Evolutionary conservation across 1,139 yeast species (phyloP).

Genomic region (Sugiyamaella neomexicana): DNA sequence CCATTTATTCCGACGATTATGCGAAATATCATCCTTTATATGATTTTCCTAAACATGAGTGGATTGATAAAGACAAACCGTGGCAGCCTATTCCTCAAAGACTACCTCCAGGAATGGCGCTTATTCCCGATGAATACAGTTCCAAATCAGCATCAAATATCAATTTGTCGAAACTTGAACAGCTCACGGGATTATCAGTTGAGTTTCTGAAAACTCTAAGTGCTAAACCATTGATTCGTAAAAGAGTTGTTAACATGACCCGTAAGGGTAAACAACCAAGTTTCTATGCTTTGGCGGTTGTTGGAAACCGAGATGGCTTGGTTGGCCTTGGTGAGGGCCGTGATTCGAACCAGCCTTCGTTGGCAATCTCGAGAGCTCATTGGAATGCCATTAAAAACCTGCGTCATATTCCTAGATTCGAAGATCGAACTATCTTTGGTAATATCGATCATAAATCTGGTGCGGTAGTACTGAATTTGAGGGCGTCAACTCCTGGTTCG

Average conservation of each 20-base stretch:
- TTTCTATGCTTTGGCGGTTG: constrained; percentile 82
- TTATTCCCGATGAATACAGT: constrained; percentile 38
- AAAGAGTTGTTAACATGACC: constrained; percentile 89
- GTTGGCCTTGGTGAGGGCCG: constrained; percentile 95
- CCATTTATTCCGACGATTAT: constrained; percentile 62
- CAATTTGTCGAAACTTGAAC: constrained; percentile 40
- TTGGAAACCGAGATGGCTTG: constrained; percentile 92
- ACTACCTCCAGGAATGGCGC: constrained; percentile 44
- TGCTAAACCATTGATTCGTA: constrained; percentile 51
- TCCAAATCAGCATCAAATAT: constrained; percentile 47
- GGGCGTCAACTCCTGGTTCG: constrained; percentile 91
- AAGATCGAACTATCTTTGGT: constrained; percentile 88
- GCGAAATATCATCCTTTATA: constrained; percentile 57
- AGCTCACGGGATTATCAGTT: constrained; percentile 71
- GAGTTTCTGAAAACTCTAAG: constrained; percentile 63
- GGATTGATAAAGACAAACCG: constrained; percentile 46
- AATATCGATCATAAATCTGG: constrained; percentile 81
- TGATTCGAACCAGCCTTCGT: constrained; percentile 73
- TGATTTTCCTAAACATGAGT: constrained; percentile 52
- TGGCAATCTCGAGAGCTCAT: constrained; percentile 82
- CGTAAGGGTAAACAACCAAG: constrained; percentile 89
- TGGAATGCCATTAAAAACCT: constrained; percentile 93
- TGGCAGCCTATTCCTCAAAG: constrained; percentile 47
- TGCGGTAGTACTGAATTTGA: constrained; percentile 77
- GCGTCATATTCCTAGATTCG: constrained; percentile 79